These are phyloP conservation scores for Pulveroboletus sp. DNA, from an alignment of 768 basidiomycete species.

Conservation along the genomic window DNA sequence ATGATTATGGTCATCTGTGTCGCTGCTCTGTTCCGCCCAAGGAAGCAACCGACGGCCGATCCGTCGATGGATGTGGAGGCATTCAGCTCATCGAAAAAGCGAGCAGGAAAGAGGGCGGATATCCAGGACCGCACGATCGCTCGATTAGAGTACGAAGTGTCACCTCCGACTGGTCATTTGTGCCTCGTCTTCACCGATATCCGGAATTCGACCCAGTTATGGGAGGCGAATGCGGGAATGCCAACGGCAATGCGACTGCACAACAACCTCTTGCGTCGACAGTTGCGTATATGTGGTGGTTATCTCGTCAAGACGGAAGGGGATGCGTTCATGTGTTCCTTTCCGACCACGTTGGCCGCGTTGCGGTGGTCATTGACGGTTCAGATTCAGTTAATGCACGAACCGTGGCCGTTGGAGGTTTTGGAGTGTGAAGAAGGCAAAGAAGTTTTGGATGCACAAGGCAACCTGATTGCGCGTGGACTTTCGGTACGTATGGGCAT, in stretches of 20 bases:
- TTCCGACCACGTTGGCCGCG: conserved; percentile 82
- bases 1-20: conserved; percentile 98
- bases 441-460: conserved; percentile 62
- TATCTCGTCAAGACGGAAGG: conserved; percentile 99
- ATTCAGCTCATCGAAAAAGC: conserved; percentile 27
- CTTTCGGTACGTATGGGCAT: conserved; percentile 97
- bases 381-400: conserved; percentile 75
- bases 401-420: conserved; percentile 90
- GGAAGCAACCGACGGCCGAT: conserved; percentile 36
- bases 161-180: conserved; percentile 80
- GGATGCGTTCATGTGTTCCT: conserved; percentile 98
- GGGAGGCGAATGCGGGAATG: conserved; percentile 97
- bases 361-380: conserved; percentile 88
- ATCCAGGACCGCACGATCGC: conserved; percentile 54
- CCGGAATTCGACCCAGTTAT: conserved; percentile 90
- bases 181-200: conserved; percentile 98
- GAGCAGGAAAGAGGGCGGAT: conserved; percentile 41
- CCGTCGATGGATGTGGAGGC: conserved; percentile 36
- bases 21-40: conserved; percentile 65
- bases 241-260: conserved; percentile 88
- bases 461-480: conserved; percentile 74
- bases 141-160: conserved; percentile 71
- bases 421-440: conserved; percentile 90
- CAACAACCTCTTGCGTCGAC: conserved; percentile 79
- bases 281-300: conserved; percentile 85